Evolutionary conservation across 2,329 filamentous ascomycete species (phyloP).

Genomic region (Lojkania enalia): DNA sequence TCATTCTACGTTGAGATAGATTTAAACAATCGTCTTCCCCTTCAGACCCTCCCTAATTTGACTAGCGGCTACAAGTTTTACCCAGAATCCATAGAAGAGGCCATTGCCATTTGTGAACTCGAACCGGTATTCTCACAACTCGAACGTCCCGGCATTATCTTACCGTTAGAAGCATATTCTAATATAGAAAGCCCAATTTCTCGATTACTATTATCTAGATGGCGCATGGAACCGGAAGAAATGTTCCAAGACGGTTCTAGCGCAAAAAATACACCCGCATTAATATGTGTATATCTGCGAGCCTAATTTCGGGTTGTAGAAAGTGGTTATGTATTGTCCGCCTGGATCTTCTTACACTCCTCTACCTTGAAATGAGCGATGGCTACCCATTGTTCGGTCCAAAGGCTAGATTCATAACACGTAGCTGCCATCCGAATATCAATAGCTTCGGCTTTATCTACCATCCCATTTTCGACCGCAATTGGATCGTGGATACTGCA

Average conservation of each 20-base stretch:
- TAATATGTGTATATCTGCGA: slow-evolving; percentile 48
- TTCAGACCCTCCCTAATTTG: slow-evolving; percentile 35
- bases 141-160: slow-evolving; percentile 35
- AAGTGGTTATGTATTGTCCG: slow-evolving; percentile 44
- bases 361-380: slow-evolving; percentile 44
- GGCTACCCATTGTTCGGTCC: slow-evolving; percentile 43
- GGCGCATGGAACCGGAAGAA: no score
- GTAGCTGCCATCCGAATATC: slow-evolving; percentile 46
- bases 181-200: no score
- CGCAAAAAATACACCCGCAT: slow-evolving; percentile 33
- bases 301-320: slow-evolving; percentile 46
- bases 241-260: no score
- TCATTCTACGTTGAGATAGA: slow-evolving; percentile 38
- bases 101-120: slow-evolving; percentile 43
- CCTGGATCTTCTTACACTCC: slow-evolving; percentile 37
- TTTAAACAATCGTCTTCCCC: slow-evolving; percentile 30
- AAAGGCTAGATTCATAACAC: slow-evolving; percentile 43
- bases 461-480: slow-evolving; percentile 40
- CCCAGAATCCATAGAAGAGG: slow-evolving; percentile 38
- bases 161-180: slow-evolving; percentile 38
- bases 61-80: slow-evolving; percentile 44
- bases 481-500: slow-evolving; percentile 41
- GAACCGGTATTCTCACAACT: slow-evolving; percentile 42
- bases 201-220: no score
- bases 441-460: slow-evolving; percentile 44